Percentiles rank a stretch among this genome's conserved stretches.
phyloP scores from a whole-genome alignment of 2,329 filamentous ascomycete species.

The Diaporthe citri region DNA sequence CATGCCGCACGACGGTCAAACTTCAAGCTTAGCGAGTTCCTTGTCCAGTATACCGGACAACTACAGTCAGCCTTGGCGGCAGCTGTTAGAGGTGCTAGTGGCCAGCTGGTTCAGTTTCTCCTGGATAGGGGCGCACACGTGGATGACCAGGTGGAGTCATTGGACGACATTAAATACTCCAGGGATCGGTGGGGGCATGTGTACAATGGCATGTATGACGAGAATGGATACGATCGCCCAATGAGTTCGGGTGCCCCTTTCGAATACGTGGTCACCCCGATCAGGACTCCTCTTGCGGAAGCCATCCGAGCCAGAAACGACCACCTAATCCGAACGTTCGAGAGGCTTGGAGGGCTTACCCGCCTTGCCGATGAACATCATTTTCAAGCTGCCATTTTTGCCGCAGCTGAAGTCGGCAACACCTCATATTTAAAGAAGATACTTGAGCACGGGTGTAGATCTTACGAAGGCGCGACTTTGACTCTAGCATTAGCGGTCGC shows the following conservation, averaged over 20 bases:
- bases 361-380: background rate
- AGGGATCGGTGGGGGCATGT: no score
- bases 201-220: background rate
- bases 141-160: background rate
- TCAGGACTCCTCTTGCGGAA: background rate
- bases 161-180: background rate
- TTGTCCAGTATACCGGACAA: background rate
- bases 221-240: background rate
- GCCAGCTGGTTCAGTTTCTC: background rate
- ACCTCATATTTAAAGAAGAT: background rate
- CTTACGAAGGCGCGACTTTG: background rate
- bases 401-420: slow-evolving; percentile 1
- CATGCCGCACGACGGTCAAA: background rate
- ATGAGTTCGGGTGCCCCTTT: accelerated
- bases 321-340: background rate
- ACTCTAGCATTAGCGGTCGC: background rate
- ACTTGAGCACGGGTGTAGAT: background rate
- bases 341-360: background rate
- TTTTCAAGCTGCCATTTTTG: background rate
- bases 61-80: background rate
- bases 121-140: background rate
- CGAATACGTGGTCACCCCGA: background rate
- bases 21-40: background rate
- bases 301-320: background rate
- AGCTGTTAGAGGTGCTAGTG: background rate